phyloP scores from a whole-genome alignment of 2,329 filamentous ascomycete species.

The Graphilbum fragrans region DNA sequence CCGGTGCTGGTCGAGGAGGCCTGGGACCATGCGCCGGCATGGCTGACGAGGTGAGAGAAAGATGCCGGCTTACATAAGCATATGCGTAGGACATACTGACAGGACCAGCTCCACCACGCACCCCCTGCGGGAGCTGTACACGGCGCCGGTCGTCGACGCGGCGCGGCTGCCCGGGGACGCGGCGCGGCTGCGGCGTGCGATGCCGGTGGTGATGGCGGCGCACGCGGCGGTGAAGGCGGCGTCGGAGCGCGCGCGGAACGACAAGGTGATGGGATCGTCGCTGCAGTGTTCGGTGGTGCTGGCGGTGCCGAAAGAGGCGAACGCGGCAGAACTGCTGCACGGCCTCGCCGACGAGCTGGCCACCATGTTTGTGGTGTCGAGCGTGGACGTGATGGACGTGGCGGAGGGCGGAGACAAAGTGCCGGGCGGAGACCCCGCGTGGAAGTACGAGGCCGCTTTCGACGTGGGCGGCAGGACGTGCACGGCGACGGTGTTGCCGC shows the following conservation, averaged over 20 bases:
- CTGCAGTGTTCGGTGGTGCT: constrained; percentile 64
- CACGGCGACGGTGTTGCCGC: constrained; percentile 34
- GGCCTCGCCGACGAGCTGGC: constrained; percentile 38
- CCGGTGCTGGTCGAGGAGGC: constrained; percentile 80
- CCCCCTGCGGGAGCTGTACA: constrained; percentile 37
- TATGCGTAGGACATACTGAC: background rate
- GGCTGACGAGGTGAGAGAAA: constrained; percentile 38
- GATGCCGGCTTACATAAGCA: constrained; percentile 25
- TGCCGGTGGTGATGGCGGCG: constrained; percentile 38
- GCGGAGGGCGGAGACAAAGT: constrained; percentile 24
- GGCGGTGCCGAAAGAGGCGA: constrained; percentile 23
- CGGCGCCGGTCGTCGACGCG: constrained; percentile 27
- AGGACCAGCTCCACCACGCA: constrained; percentile 16
- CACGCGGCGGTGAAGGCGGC: constrained; percentile 60
- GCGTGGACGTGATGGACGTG: constrained; percentile 23
- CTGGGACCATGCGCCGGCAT: constrained; percentile 63
- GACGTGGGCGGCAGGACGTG: constrained; percentile 24
- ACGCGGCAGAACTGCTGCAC: constrained; percentile 23
- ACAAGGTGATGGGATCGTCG: constrained; percentile 67
- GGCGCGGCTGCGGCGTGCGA: constrained; percentile 25
- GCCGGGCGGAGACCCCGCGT: constrained; percentile 18
- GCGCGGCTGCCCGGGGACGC: constrained; percentile 27
- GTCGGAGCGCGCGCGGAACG: constrained; percentile 59
- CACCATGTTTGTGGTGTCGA: constrained; percentile 58
- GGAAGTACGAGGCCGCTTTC: constrained; percentile 30